phyloP scores from a whole-genome alignment of 83 land plant species.

The Picea abies region DNA sequence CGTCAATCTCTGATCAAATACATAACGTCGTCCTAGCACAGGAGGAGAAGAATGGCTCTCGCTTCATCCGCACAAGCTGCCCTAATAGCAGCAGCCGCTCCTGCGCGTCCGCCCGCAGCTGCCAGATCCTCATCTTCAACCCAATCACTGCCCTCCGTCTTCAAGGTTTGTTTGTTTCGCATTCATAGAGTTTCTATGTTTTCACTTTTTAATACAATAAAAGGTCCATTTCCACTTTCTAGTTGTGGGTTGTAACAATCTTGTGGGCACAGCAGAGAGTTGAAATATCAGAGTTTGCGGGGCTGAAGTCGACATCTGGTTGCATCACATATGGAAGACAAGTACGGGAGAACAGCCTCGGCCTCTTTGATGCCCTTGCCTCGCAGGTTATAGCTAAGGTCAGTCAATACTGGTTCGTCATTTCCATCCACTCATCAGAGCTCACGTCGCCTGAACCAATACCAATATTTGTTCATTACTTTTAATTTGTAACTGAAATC shows the following conservation, averaged over 20 bases:
- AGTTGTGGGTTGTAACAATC: no score
- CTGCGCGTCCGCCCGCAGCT: not conserved
- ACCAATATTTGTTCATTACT: no score
- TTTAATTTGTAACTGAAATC: no score
- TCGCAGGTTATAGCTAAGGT: constrained; percentile 69
- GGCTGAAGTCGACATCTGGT: constrained; percentile 43
- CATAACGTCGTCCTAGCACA: no score
- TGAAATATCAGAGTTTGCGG: constrained; percentile 63
- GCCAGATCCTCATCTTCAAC: not conserved
- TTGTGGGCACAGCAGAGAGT: constrained; percentile 16
- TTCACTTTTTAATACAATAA: no score
- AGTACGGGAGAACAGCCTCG: constrained; percentile 29
- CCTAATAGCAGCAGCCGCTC: no score
- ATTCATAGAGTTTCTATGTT: not conserved
- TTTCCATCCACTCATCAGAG: no score
- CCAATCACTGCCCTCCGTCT: not conserved
- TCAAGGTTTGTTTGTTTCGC: not conserved
- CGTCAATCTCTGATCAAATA: no score
- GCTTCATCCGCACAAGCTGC: no score
- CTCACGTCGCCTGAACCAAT: no score
- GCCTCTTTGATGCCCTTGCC: constrained; percentile 57
- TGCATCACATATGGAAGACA: constrained; percentile 28
- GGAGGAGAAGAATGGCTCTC: no score
- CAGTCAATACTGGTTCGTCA: not conserved
- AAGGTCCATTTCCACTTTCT: not conserved